Evolutionary conservation across 768 basidiomycete genomes (phyloP).

Genomic region (Coprinopsis marcescibilis): DNA sequence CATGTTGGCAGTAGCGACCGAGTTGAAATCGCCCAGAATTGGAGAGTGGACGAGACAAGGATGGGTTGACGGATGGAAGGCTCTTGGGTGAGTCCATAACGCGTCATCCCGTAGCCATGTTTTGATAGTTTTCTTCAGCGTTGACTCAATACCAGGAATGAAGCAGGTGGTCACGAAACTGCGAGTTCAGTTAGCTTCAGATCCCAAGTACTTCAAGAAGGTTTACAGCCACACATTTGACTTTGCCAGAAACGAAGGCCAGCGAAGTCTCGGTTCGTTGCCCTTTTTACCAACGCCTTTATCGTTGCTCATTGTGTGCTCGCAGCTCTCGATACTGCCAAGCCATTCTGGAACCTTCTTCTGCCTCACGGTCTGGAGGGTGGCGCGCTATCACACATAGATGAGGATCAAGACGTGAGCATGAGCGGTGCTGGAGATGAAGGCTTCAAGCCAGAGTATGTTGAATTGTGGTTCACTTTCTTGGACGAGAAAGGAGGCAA

Average conservation of each 20-base stretch:
- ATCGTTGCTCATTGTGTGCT: background rate
- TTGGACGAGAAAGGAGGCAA: conserved; percentile 57
- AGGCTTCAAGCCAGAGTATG: conserved; percentile 62
- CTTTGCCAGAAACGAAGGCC: conserved; percentile 70
- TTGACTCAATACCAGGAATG: conserved; percentile 63
- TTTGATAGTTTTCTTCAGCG: conserved; percentile 31
- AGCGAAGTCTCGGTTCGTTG: conserved; percentile 68
- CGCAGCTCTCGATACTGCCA: conserved; percentile 62
- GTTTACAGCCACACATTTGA: conserved; percentile 82
- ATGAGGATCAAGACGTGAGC: conserved; percentile 41
- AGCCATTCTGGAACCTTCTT: conserved; percentile 74
- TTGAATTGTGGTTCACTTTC: conserved; percentile 77
- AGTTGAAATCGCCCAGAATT: conserved; percentile 68
- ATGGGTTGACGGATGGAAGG: conserved; percentile 82
- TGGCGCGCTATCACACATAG: conserved; percentile 51
- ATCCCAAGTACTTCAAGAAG: conserved; percentile 64
- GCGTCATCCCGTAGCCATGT: background rate
- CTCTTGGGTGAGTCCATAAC: conserved; percentile 46
- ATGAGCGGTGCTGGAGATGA: conserved; percentile 35
- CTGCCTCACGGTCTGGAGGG: conserved; percentile 65
- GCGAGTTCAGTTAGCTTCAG: conserved; percentile 52
- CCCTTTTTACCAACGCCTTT: background rate
- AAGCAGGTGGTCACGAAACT: conserved; percentile 47
- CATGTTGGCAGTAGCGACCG: conserved; percentile 74
- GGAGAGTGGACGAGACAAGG: conserved; percentile 66